Percentiles rank a stretch among this genome's conserved stretches.
phyloP scores from a whole-genome alignment of 2,329 filamentous ascomycete species.

The Byssothecium circinans region DNA sequence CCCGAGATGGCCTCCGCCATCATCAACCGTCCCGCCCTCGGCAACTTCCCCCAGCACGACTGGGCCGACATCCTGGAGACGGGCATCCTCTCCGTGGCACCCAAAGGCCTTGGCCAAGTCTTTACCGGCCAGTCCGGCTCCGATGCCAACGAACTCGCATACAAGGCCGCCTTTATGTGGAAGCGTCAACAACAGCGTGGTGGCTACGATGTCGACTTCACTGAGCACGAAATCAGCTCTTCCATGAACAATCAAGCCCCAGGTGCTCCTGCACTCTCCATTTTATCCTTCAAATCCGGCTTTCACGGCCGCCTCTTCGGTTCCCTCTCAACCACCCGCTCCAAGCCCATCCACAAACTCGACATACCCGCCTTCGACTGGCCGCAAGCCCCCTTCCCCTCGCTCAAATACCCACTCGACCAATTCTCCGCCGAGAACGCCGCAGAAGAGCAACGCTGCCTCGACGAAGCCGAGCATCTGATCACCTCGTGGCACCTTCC shows the following conservation, averaged over 20 bases:
- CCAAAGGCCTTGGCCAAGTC: conserved; percentile 81
- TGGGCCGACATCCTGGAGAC: conserved; percentile 79
- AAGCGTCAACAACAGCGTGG: conserved; percentile 79
- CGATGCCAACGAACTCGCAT: conserved; percentile 91
- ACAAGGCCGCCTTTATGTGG: conserved; percentile 96
- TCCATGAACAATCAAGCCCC: conserved; percentile 82
- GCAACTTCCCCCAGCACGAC: conserved; percentile 85
- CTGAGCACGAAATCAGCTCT: conserved; percentile 70
- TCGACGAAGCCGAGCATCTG: conserved; percentile 80
- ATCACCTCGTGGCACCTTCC: conserved; percentile 78
- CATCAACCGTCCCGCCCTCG: conserved; percentile 86
- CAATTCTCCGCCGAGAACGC: conserved; percentile 78
- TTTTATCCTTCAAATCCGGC: conserved; percentile 82
- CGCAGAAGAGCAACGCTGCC: conserved; percentile 76
- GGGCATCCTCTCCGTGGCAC: conserved; percentile 79
- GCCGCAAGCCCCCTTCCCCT: conserved; percentile 86
- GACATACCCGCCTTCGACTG: conserved; percentile 95
- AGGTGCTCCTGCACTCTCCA: conserved; percentile 76
- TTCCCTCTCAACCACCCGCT: conserved; percentile 82
- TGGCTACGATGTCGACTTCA: conserved; percentile 76
- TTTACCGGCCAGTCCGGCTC: conserved; percentile 89
- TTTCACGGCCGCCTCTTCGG: conserved; percentile 94
- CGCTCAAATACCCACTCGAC: conserved; percentile 83
- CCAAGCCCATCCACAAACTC: conserved; percentile 92
- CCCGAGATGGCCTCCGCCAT: conserved; percentile 78